A percentile compares a stretch with the other conserved stretches of the same genome.
These are phyloP conservation scores for Saccharomycopsis schoenii DNA, from an alignment of 805 yeast genomes.

Conservation along the genomic window DNA sequence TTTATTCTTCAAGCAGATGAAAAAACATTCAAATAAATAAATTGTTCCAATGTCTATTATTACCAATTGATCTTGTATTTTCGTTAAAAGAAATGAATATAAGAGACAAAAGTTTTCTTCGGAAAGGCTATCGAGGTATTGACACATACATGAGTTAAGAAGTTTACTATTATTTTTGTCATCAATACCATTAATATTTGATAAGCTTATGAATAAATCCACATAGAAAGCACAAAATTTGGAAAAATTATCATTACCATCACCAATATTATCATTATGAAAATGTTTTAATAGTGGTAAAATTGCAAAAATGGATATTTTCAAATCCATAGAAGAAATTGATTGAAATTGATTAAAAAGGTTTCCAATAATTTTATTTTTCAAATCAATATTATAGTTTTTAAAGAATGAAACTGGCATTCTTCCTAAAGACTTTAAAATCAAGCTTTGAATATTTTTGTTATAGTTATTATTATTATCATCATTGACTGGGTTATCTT, in stretches of 20 bases:
- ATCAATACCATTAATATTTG: background rate
- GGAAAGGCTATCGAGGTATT: background rate
- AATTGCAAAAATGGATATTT: background rate
- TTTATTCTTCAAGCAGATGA: background rate
- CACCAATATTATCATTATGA: background rate
- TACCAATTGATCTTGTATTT: background rate
- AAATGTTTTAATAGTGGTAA: background rate
- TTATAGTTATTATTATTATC: background rate
- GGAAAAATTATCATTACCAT: background rate
- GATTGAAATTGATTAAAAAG: background rate
- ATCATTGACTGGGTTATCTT: background rate
- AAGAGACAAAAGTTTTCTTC: constrained; percentile 1
- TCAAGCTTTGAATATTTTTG: background rate
- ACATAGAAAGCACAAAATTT: background rate
- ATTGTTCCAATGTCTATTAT: background rate
- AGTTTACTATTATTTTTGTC: background rate
- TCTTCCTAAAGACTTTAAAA: background rate
- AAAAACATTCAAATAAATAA: background rate
- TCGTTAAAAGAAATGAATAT: constrained; percentile 3
- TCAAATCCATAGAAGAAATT: background rate
- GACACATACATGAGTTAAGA: background rate
- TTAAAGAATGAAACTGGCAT: background rate
- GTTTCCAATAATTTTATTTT: background rate
- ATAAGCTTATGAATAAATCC: background rate
- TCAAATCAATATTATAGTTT: background rate